Evolutionary conservation across 2,329 filamentous ascomycete genomes (phyloP).

Genomic region (Penicillium digitatum): DNA sequence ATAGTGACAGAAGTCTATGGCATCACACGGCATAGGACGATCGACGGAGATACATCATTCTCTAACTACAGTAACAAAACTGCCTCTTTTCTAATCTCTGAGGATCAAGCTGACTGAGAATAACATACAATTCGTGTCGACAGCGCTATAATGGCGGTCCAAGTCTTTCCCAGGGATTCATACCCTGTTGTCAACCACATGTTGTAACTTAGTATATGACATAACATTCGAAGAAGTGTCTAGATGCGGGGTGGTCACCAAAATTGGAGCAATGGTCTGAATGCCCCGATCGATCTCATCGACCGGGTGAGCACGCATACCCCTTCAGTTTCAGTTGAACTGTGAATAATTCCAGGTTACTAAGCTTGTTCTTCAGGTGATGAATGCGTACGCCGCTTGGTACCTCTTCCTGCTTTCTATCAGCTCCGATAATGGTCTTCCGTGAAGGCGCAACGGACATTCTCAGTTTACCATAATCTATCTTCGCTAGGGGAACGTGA

Average conservation of each 20-base stretch:
- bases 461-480: constrained; percentile 50
- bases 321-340: constrained; percentile 64
- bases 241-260: constrained; percentile 59
- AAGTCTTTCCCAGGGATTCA: too few species aligned
- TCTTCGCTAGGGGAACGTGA: constrained; percentile 60
- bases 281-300: constrained; percentile 64
- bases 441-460: constrained; percentile 63
- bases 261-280: constrained; percentile 61
- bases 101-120: too few species aligned
- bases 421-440: constrained; percentile 25
- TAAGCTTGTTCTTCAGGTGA: constrained; percentile 68
- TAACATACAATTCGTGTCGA: too few species aligned
- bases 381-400: constrained; percentile 63
- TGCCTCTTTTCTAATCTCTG: too few species aligned
- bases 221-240: background rate
- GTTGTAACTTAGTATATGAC: too few species aligned
- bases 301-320: constrained; percentile 62
- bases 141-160: too few species aligned
- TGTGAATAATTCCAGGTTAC: constrained; percentile 59
- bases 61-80: too few species aligned
- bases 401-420: constrained; percentile 35
- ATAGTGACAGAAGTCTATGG: too few species aligned
- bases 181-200: too few species aligned
- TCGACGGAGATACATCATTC: too few species aligned
- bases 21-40: too few species aligned